These are phyloP conservation scores for Candida buenavistaensis DNA, from an alignment of 1,139 yeast genomes.

Conservation along the genomic window DNA sequence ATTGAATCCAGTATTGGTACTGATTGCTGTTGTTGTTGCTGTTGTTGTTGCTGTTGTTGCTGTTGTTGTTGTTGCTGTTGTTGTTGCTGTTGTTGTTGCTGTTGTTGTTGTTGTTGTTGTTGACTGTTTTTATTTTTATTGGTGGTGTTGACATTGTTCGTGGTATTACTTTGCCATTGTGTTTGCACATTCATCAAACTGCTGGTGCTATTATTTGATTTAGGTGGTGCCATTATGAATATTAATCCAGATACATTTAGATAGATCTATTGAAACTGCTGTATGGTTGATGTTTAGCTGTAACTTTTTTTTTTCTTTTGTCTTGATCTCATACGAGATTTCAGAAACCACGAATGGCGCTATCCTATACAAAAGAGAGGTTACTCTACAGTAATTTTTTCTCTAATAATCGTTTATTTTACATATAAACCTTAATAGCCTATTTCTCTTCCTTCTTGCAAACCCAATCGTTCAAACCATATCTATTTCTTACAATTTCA, in stretches of 20 bases:
- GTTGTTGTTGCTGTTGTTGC: conserved; percentile 15
- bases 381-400: neutral
- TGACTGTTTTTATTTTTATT: neutral
- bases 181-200: conserved; percentile 10
- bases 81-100: conserved; percentile 12
- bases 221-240: conserved; percentile 10
- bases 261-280: neutral
- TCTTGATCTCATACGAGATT: neutral
- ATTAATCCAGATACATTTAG: neutral
- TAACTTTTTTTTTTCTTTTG: conserved; percentile 3
- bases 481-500: conserved; percentile 90
- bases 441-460: conserved; percentile 10
- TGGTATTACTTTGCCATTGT: conserved; percentile 11
- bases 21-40: conserved; percentile 9
- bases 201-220: conserved; percentile 5
- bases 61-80: conserved; percentile 14
- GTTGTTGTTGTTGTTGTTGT: conserved; percentile 11
- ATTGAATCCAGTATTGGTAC: conserved; percentile 16
- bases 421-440: too few species aligned
- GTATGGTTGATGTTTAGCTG: neutral
- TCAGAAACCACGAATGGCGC: too few species aligned
- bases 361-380: too few species aligned
- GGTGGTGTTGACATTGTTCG: conserved; percentile 1
- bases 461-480: conserved; percentile 92
- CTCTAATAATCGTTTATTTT: too few species aligned